Conservation (phyloP, 345 rosid species). For the Erysimum cheiranthoides region DNA sequence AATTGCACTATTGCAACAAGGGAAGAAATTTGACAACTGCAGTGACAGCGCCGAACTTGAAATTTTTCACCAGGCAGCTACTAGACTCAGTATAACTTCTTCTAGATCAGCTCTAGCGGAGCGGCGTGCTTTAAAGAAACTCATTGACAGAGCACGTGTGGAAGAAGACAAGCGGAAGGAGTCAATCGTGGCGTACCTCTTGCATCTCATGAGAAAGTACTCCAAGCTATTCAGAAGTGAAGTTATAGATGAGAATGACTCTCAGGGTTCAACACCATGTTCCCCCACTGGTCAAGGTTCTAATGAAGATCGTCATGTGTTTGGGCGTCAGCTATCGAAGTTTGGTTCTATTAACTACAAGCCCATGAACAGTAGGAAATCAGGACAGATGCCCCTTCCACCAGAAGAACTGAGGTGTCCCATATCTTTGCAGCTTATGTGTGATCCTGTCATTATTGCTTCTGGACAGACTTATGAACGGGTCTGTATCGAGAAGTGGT, state of each 20-base stretch:
- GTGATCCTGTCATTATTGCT: constrained; percentile 92
- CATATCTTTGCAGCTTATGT: constrained; percentile 93
- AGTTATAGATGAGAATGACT: constrained; percentile 81
- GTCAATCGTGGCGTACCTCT: too few relatives aligned
- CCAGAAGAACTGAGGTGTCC: constrained; percentile 98
- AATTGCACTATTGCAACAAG: constrained; percentile 66
- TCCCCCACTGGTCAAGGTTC: constrained; percentile 73
- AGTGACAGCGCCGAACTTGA: too few relatives aligned
- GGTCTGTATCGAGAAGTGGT: constrained; percentile 95
- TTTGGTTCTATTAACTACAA: constrained; percentile 75
- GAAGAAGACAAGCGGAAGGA: constrained; percentile 54
- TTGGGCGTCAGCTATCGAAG: constrained; percentile 81
- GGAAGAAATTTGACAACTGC: too few relatives aligned
- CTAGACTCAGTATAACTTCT: constrained; percentile 76
- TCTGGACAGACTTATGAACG: constrained; percentile 98
- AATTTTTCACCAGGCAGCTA: not conserved
- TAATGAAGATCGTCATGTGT: constrained; percentile 60
- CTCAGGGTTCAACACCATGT: constrained; percentile 87
- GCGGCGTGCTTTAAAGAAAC: constrained; percentile 91
- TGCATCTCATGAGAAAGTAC: too few relatives aligned
- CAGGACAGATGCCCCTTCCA: constrained; percentile 73
- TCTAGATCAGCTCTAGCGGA: constrained; percentile 87
- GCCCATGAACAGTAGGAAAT: constrained; percentile 55
- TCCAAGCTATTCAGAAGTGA: constrained; percentile 81
- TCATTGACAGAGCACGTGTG: not conserved